These are phyloP conservation scores for Plasmodium berghei DNA, from an alignment of 169 alveolate species.

Conservation along the genomic window DNA sequence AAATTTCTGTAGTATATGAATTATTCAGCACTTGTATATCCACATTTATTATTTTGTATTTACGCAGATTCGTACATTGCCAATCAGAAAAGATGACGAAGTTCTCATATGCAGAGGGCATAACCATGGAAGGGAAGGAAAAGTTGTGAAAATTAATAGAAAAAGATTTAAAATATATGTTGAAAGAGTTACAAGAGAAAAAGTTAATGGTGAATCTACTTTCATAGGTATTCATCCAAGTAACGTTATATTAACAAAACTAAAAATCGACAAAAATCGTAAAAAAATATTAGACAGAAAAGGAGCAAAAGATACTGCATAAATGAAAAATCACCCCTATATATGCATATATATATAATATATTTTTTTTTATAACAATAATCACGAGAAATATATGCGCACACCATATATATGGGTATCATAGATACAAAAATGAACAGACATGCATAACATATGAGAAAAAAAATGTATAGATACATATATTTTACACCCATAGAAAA, in stretches of 20 bases:
- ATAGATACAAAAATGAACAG: too few relatives aligned
- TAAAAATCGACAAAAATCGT: slow-evolving; percentile 95
- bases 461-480: too few relatives aligned
- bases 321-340: not conserved
- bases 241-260: slow-evolving; percentile 96
- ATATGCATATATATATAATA: not conserved
- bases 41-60: not conserved
- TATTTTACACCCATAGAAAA: too few relatives aligned
- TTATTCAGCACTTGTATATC: not conserved
- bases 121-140: slow-evolving; percentile 97
- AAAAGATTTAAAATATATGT: slow-evolving; percentile 97
- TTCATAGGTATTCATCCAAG: slow-evolving; percentile 97
- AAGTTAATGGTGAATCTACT: slow-evolving; percentile 93
- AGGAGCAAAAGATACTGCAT: slow-evolving; percentile 78
- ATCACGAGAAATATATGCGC: not conserved
- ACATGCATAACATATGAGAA: too few relatives aligned
- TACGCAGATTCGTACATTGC: slow-evolving; percentile 93
- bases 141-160: slow-evolving; percentile 97
- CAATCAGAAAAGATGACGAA: slow-evolving; percentile 98
- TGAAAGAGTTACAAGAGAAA: slow-evolving; percentile 97
- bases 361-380: not conserved
- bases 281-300: slow-evolving; percentile 93
- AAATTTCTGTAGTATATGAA: not conserved
- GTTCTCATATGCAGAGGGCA: slow-evolving; percentile 98
- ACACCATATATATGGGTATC: too few relatives aligned